A percentile compares a stretch with the other conserved stretches of the same genome.
Conservation (phyloP, 1,284 basidiomycete genomes). For the Inonotus obliquus region DNA sequence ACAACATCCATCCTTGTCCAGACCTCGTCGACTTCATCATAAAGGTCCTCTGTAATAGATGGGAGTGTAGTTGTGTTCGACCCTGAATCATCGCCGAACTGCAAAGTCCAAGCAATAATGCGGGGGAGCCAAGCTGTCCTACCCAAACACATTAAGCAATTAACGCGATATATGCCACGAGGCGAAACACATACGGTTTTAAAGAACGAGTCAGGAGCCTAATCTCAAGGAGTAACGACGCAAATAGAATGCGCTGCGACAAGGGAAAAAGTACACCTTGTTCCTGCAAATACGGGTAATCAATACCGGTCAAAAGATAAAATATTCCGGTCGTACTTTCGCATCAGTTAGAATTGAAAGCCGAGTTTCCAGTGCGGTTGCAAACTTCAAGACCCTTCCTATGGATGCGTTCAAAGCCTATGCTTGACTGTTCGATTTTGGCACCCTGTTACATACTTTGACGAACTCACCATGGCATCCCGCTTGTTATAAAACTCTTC, state of each 20-base stretch:
- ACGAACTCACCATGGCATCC: conserved; percentile 20
- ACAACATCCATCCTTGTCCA: conserved; percentile 43
- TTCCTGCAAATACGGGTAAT: conserved; percentile 39
- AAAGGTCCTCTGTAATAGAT: conserved; percentile 31
- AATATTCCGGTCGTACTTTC: conserved; percentile 41
- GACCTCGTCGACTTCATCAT: conserved; percentile 40
- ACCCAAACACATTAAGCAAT: conserved; percentile 7
- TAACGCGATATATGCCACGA: neutral
- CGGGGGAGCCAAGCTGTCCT: conserved; percentile 56
- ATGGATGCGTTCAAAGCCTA: conserved; percentile 33
- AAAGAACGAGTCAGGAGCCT: conserved; percentile 54
- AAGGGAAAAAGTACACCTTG: conserved; percentile 41
- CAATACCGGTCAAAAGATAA: neutral
- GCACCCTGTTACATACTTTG: neutral
- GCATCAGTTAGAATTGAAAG: conserved; percentile 55
- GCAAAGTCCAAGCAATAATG: conserved; percentile 48
- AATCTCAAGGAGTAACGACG: conserved; percentile 55
- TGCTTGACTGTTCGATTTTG: neutral
- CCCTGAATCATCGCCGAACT: conserved; percentile 26
- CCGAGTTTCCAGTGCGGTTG: conserved; percentile 50
- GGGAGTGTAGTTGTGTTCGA: conserved; percentile 19
- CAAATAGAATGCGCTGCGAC: conserved; percentile 53
- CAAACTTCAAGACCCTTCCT: conserved; percentile 44
- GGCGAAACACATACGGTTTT: conserved; percentile 45
- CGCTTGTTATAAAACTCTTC: conserved; percentile 33